Base-by-base conservation (phyloP, 2,329 filamentous ascomycete species). In the Fusarium sulawesiense region DNA sequence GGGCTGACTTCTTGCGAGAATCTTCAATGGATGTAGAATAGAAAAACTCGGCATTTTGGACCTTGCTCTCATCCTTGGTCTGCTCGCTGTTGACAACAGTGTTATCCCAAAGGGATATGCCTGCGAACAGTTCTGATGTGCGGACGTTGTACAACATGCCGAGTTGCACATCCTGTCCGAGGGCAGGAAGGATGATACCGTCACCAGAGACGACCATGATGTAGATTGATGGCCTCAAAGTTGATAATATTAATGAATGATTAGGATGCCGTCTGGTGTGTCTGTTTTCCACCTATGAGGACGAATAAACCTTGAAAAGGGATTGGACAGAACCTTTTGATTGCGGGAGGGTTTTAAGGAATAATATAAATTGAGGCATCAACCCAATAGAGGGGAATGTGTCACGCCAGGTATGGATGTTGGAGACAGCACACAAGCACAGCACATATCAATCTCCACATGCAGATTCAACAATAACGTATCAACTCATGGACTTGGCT, bases 1-100 rank as follows among this genome's bases (percentile, higher is more conserved):
- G 49, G n/a, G 49, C 23, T 16, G 49, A 53, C 49, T 53, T 53
- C 8, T 53, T 53, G 49, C 49, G 49, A 30, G 49, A 53, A 16
- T 53, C 49, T 42, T 53, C 49, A 13, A 53, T 53, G 13, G 49
- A 53, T 27, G 49, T 53, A 41, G 49, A 53, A 42, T 53, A 53
- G n/a, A 9, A 42, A 42, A 53, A 53, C 34, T 53, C 49, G n/a
- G 49, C 49, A 21, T 53, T 53, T 18, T 53, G 49, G 23, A 53
- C 34, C 32, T 53, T 53, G 49, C 14, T 53, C 34, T 42, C 49
- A 42, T 53, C 49, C 18, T 29, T 40, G 4, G 34, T 53, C 25
- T 53, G 49, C 25, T 53, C 25, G n/a, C 16, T 30, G 8, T 53
- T 53, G 9, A 53, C 49, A 18, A 53, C 49, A 21, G 34, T 37